phyloP scores from a whole-genome alignment of 1,284 basidiomycete species.

The Cutaneotrichosporon mucoides region DNA sequence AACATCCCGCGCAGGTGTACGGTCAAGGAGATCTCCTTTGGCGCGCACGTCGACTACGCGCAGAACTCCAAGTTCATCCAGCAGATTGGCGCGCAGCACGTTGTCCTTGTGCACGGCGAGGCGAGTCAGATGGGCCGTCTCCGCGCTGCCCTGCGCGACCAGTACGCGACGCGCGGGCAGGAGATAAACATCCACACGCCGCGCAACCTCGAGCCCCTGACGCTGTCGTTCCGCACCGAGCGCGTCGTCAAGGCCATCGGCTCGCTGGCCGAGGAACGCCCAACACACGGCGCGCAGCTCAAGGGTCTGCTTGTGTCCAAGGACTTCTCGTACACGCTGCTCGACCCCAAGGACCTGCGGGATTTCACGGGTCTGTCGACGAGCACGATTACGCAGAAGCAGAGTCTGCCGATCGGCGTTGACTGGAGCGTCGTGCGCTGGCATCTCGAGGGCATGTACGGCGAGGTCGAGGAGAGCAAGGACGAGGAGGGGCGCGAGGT shows the following conservation, averaged over 20 bases:
- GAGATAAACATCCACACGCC: constrained; percentile 97
- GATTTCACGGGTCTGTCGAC: constrained; percentile 96
- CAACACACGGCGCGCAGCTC: constrained; percentile 65
- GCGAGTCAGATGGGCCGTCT: constrained; percentile 90
- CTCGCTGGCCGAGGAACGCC: constrained; percentile 71
- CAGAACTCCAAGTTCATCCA: constrained; percentile 98
- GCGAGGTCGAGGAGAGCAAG: constrained; percentile 75
- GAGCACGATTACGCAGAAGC: constrained; percentile 81
- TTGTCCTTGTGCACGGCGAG: constrained; percentile 96
- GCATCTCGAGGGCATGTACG: constrained; percentile 98
- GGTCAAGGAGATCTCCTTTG: constrained; percentile 97
- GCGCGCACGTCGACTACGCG: constrained; percentile 93
- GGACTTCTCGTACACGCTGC: constrained; percentile 95
- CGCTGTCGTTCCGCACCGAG: constrained; percentile 87
- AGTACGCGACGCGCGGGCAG: constrained; percentile 85
- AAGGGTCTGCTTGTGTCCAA: constrained; percentile 89
- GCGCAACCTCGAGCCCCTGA: constrained; percentile 83
- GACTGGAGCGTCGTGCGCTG: constrained; percentile 88
- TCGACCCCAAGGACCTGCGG: constrained; percentile 85
- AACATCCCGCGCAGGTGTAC: constrained; percentile 85
- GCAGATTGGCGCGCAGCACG: constrained; percentile 85
- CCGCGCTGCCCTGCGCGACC: constrained; percentile 78
- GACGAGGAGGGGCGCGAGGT: constrained; percentile 65
- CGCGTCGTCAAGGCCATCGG: constrained; percentile 97
- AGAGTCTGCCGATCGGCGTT: constrained; percentile 76